Evolutionary conservation across 495 filamentous ascomycete species (phyloP), one percentile per base, ranked within the genome.

Genomic region (Tuber indicum): DNA sequence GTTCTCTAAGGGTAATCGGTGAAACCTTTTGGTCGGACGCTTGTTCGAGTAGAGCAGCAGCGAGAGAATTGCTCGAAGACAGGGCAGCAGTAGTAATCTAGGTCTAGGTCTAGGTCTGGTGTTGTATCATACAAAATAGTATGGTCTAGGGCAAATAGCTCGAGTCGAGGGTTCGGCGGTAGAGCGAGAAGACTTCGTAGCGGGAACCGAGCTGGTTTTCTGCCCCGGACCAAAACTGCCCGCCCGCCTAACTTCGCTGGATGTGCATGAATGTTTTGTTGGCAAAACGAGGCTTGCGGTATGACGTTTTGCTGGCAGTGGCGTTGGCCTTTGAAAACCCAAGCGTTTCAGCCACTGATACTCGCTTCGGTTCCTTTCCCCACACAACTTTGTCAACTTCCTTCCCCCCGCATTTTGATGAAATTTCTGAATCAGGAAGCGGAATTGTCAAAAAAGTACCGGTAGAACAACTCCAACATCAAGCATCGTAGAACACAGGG

Each of bases 251-350:
- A 66, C 58, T 16, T 66, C 32, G 26, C 26, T 66, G 26, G 58
- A 66, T 14, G 58, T 66, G 58, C 58, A 66, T 26, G 58, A 66
- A 66, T 36, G 58, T 66, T 66, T 66, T 66, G 58, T 66, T 66
- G 58, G 58, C 58, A 66, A 62, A 62, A 32, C 32, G 58, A 62
- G 58, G 58, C n/a, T 41, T 16, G 32, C n/a, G 8, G 58, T 10
- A 36, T 36, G 32, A 36, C 26, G 14, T 66, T 66, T 66, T 5
- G 58, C 32, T 66, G 58, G 58, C 58, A 66, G 58, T 66, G 58
- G 58, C 58, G 58, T 66, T 66, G 26, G 14, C 3, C 8, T 66
- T 36, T 26, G 1, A 8, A 43, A 43, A 36, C 58, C 26, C 9
- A n/a, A 62, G 26, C 12, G 58, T 36, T 66, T 36, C 58, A 66